A percentile compares a stretch with the other conserved stretches of the same genome.
Conservation (phyloP, 371 early-diverging fungal genomes). For the Rozella allomycis region DNA sequence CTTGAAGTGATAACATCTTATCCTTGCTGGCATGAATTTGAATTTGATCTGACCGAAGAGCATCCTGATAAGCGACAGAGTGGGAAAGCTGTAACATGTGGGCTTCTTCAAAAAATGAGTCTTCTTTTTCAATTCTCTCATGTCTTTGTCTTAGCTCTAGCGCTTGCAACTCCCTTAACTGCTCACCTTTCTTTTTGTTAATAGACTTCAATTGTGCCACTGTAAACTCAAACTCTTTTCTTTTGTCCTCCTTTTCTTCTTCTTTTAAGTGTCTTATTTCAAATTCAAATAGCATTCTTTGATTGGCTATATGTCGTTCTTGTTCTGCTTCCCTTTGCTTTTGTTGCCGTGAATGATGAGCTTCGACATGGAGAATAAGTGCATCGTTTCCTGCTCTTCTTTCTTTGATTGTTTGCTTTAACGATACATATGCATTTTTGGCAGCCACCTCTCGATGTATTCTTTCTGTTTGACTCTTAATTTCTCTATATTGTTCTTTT, state of each 20-base stretch:
- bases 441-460: constrained; percentile 7
- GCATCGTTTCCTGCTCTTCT: constrained; percentile 5
- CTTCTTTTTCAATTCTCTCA: constrained; percentile 11
- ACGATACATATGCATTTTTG: neutral
- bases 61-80: no score
- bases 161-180: constrained; percentile 10
- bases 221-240: constrained; percentile 10
- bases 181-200: constrained; percentile 12
- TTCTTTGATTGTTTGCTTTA: constrained; percentile 1
- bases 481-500: no score
- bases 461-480: no score
- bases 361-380: constrained; percentile 5
- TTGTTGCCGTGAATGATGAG: constrained; percentile 8
- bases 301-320: constrained; percentile 6
- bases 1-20: no score
- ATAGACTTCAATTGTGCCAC: constrained; percentile 6
- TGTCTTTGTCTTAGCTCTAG: constrained; percentile 12
- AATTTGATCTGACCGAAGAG: no score
- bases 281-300: constrained; percentile 7
- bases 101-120: constrained; percentile 4
- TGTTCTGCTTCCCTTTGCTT: constrained; percentile 7
- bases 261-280: constrained; percentile 8
- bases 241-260: constrained; percentile 5
- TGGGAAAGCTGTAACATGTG: neutral
- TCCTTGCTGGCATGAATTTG: no score